Conservation (phyloP, 495 filamentous ascomycete genomes). For the Penicillium arizonense region DNA sequence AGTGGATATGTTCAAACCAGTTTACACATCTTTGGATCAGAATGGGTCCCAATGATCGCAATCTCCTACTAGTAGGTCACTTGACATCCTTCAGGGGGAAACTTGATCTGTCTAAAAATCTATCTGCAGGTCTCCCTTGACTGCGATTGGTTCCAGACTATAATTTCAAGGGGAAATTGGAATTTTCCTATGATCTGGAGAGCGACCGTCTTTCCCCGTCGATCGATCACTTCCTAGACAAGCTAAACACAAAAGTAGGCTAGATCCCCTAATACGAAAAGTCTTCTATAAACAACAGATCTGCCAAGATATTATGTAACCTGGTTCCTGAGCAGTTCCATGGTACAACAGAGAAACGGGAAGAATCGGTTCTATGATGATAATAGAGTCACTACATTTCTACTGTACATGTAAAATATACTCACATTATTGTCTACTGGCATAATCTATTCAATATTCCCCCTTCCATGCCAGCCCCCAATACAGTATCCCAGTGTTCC, state of each 20-base stretch:
- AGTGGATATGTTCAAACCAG: not conserved
- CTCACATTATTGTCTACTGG: conserved; percentile 6
- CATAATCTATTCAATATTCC: conserved; percentile 6
- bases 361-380: not conserved
- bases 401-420: not conserved
- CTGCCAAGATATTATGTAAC: conserved; percentile 28
- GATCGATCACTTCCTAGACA: conserved; percentile 16
- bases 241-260: too few relatives aligned
- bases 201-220: not conserved
- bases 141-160: not conserved
- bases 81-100: conserved; percentile 11
- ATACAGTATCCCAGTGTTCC: not conserved
- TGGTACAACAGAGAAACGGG: conserved; percentile 7
- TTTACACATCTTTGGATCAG: not conserved
- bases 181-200: not conserved
- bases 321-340: conserved; percentile 8
- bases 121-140: not conserved
- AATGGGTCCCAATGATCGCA: conserved; percentile 10
- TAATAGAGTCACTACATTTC: not conserved
- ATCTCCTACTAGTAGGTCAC: not conserved
- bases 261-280: too few relatives aligned
- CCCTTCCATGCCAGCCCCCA: too few relatives aligned
- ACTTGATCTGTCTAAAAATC: conserved; percentile 8
- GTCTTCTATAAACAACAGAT: conserved; percentile 9
- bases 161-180: conserved; percentile 1